Conservation (phyloP, 805 yeast genomes). For the Saturnispora sanitii region DNA sequence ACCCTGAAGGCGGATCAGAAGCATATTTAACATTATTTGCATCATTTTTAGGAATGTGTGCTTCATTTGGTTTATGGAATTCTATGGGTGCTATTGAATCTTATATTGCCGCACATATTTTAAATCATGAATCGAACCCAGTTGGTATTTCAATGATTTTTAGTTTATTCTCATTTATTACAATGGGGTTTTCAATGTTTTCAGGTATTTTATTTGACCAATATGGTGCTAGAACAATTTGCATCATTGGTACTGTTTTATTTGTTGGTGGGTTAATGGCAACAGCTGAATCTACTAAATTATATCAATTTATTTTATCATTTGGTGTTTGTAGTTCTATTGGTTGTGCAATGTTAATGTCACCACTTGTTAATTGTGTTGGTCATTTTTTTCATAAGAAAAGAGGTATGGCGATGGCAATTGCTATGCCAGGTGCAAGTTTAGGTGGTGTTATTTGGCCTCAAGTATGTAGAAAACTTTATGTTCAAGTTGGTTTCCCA, state of each 20-base stretch:
- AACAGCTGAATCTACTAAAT: slow-evolving; percentile 33
- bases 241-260: slow-evolving; percentile 29
- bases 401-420: slow-evolving; percentile 51
- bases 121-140: slow-evolving; percentile 31
- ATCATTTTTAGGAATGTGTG: slow-evolving; percentile 46
- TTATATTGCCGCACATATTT: slow-evolving; percentile 44
- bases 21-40: slow-evolving; percentile 40
- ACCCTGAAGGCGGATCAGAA: slow-evolving; percentile 53
- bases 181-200: slow-evolving; percentile 32
- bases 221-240: slow-evolving; percentile 33
- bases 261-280: slow-evolving; percentile 33
- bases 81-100: slow-evolving; percentile 61
- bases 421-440: slow-evolving; percentile 52
- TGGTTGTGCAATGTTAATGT: slow-evolving; percentile 37
- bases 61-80: slow-evolving; percentile 57
- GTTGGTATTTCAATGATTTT: slow-evolving; percentile 63
- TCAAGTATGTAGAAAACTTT: slow-evolving; percentile 40
- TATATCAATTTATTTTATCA: slow-evolving; percentile 43
- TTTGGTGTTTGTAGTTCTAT: slow-evolving; percentile 38
- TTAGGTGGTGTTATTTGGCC: slow-evolving; percentile 51
- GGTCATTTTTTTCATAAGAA: slow-evolving; percentile 52
- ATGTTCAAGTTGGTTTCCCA: slow-evolving; percentile 40
- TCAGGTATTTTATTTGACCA: slow-evolving; percentile 39
- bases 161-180: slow-evolving; percentile 39
- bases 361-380: slow-evolving; percentile 39